Base-by-base conservation (phyloP, 305 asterid genomes). In the Solanum hybrid region DNA sequence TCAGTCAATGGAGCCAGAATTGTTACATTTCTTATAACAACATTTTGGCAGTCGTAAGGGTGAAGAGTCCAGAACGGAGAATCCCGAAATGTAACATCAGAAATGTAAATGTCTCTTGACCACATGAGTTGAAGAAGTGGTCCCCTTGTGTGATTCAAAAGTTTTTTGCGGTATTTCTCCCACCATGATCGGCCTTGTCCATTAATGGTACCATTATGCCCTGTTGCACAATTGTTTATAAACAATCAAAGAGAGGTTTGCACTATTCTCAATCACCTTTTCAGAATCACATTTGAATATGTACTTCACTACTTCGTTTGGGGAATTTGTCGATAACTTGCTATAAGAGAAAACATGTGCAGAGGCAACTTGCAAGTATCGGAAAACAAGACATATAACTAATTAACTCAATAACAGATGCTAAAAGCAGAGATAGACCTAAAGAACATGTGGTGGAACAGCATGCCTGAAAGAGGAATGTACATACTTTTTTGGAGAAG, bases 111-210 rank as follows among this genome's bases (percentile, higher is more conserved):
- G 91, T 97, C 97, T 91, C 94, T 95, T 39, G 99, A 97, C 98
- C 98, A 97, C 99, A 97, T 93, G 89, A 97, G 94, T 93, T 97
- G 99, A 92, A 97, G 95, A 31, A 97, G 98, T 24, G 98, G 99
- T 8, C 98, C 99, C 94, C 99, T 93, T 0, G 99, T 96, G 94
- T 96, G 92, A 91, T 95, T 97, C 89, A 95, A 90, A 87, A 87
- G 95, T 31, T 94, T 93, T 86, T 92, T 95, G 11, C 88, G 93
- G 90, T 95, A 94, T 92, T 96, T 97, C 85, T 93, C 93, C 99
- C 99, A 97, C 99, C 99, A 97, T 87, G 92, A 89, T 91, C 92
- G 96, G 93, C 99, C 98, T 94, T 97, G 99, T 37, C 98, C 99
- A 32, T 94, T 90, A 89, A 97, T 96, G 89, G 98, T 96, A 81